These are phyloP conservation scores for Paulownia fortunei DNA, from an alignment of 257 asterid genomes.

Conservation along the genomic window DNA sequence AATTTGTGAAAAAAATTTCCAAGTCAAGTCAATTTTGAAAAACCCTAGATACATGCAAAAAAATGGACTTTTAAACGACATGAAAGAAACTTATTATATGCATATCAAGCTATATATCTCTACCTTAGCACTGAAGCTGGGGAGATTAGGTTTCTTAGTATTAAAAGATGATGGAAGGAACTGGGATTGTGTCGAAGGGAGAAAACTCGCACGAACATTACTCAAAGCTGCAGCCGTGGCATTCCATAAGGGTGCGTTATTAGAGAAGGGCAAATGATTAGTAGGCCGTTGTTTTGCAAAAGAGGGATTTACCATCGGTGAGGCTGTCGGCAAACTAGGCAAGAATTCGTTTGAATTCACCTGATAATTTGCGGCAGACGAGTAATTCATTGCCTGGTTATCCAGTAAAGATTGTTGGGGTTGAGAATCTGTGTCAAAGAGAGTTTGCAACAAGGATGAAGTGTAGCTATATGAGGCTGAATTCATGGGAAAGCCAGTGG, in stretches of 20 bases:
- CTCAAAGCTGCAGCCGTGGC: constrained; percentile 27
- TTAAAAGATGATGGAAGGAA: constrained; percentile 27
- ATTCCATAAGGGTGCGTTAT: constrained; percentile 38
- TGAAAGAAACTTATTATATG: background rate
- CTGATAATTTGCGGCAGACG: constrained; percentile 20
- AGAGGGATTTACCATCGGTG: constrained; percentile 29
- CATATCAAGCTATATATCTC: too few relatives aligned
- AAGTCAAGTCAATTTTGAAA: background rate
- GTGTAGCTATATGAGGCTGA: constrained; percentile 42
- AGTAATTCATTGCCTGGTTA: constrained; percentile 32
- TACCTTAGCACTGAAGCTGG: constrained; percentile 38
- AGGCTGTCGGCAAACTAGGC: constrained; percentile 27
- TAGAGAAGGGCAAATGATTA: constrained; percentile 24
- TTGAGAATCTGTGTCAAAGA: constrained; percentile 51
- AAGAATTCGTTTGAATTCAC: constrained; percentile 37
- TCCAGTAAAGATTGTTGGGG: constrained; percentile 34
- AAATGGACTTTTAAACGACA: background rate
- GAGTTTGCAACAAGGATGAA: constrained; percentile 47
- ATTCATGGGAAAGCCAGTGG: constrained; percentile 29
- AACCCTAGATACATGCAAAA: background rate
- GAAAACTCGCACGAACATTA: constrained; percentile 18
- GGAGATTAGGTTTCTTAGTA: constrained; percentile 13
- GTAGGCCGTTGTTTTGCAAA: constrained; percentile 29
- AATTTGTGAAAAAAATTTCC: background rate
- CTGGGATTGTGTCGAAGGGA: constrained; percentile 31